Conservation (phyloP, 179 eudicot genomes). For the Beta corolliflora region DNA sequence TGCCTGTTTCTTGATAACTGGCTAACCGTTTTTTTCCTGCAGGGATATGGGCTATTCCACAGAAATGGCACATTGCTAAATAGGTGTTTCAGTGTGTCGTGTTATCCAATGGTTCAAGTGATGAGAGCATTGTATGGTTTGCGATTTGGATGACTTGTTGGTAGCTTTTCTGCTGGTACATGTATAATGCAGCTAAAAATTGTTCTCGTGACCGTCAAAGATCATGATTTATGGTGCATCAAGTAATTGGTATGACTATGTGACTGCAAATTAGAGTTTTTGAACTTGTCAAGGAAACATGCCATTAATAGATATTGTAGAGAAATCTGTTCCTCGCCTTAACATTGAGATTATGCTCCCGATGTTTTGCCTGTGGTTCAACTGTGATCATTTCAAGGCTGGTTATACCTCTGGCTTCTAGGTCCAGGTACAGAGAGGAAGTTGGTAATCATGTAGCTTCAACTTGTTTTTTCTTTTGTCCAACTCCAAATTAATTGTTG, state of each 20-base stretch:
- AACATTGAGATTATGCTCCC: background rate
- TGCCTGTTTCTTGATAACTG: background rate
- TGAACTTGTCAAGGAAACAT: background rate
- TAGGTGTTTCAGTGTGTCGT: background rate
- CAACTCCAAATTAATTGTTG: background rate
- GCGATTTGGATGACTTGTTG: slow-evolving; percentile 16
- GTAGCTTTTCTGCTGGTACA: slow-evolving; percentile 11
- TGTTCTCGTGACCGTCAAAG: background rate
- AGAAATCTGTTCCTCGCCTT: slow-evolving; percentile 5
- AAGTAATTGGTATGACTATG: slow-evolving; percentile 11
- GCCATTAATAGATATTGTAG: background rate
- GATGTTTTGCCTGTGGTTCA: background rate
- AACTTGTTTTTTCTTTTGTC: background rate
- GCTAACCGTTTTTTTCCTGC: slow-evolving; percentile 10
- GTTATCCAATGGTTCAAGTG: background rate
- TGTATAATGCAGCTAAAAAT: background rate
- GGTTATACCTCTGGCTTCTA: background rate
- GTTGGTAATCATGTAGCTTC: background rate
- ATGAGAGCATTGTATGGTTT: background rate
- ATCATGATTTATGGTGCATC: background rate
- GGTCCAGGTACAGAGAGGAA: background rate
- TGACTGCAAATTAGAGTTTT: slow-evolving; percentile 4
- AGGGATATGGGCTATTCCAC: slow-evolving; percentile 10
- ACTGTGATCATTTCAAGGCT: background rate
- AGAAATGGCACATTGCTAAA: background rate